Evolutionary conservation across 2,329 filamentous ascomycete species (phyloP), one percentile per base, ranked within the genome.

Genomic region (Colletotrichum aenigma): DNA sequence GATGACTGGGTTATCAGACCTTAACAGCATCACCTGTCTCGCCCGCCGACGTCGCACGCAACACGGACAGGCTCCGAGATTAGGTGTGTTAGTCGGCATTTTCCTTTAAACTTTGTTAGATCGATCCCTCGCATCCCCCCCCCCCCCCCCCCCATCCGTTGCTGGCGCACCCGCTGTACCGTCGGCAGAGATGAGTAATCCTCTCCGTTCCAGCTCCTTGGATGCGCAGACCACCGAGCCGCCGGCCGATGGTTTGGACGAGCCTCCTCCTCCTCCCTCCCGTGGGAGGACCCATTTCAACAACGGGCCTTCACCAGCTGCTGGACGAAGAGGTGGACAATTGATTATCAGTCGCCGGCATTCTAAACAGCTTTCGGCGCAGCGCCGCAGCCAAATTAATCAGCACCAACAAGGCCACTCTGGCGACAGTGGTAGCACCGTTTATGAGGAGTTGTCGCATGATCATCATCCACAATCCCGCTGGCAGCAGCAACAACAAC

Each of bases 141-240:
- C 43, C 43, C 26, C n/a, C 12, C 18, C 10, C 43, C 43, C 43
- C 43, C 43, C 43, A 48, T 48, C 43, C 26, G 15, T 36, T 48
- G 34, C 43, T 34, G 58, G 43, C 48, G 21, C 34, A 58, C 72
- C 61, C 58, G 43, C 60, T 18, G 26, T 15, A 6, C 43, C 43
- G 28, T 60, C 70, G 70, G 74, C 21, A 36, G 70, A 73, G 71
- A 75, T 75, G 70, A 75, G 74, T 75, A 75, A 75, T 75, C 74
- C 43, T 60, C 15, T 30, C 62, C 73, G 56, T 73, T n/a, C 69
- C 70, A 72, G 62, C 55, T 34, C 55, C n/a, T 28, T 73, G 69
- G 69, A 73, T 43, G 48, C 69, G 36, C 73, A 60, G 32, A 26
- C 43, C 43, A 21, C 70, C 55, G 73, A 75, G 55, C 36, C 62